phyloP scores from a whole-genome alignment of 495 filamentous ascomycete species.

The Aspergillus taichungensis region DNA sequence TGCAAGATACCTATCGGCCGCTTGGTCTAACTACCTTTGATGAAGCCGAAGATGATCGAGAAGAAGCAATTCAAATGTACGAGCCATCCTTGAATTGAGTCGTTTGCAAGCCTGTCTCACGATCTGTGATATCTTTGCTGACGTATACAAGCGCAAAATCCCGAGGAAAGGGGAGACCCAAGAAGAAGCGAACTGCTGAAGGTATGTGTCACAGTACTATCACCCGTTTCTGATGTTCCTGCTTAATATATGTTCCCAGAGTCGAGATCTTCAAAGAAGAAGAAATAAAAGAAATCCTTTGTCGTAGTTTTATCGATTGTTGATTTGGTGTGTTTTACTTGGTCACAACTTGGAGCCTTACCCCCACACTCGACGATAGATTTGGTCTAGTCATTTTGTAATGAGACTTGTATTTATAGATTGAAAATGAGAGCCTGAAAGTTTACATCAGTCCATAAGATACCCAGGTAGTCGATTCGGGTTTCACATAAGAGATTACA shows the following conservation, averaged over 20 bases:
- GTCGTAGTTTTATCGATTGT: no score
- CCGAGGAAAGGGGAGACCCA: slow-evolving; percentile 82
- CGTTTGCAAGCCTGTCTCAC: background rate
- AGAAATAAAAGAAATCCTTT: slow-evolving; percentile 21
- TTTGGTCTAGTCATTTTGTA: no score
- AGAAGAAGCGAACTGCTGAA: slow-evolving; percentile 70
- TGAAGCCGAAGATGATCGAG: slow-evolving; percentile 67
- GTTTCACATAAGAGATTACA: no score
- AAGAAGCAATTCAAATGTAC: slow-evolving; percentile 64
- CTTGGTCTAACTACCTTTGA: slow-evolving; percentile 57
- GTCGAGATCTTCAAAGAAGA: slow-evolving; percentile 36
- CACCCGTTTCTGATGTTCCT: background rate
- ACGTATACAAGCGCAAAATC: slow-evolving; percentile 47
- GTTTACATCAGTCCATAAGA: no score
- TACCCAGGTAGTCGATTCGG: no score
- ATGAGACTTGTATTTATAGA: no score
- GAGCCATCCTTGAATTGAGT: background rate
- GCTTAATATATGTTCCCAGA: slow-evolving; percentile 12
- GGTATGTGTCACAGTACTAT: slow-evolving; percentile 37
- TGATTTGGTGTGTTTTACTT: no score
- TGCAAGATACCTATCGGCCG: slow-evolving; percentile 44
- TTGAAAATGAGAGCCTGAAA: no score
- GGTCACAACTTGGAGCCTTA: no score
- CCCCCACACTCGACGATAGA: no score
- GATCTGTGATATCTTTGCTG: background rate